These are phyloP conservation scores for Trichoderma breve DNA, from an alignment of 2,329 filamentous ascomycete species.

Conservation along the genomic window DNA sequence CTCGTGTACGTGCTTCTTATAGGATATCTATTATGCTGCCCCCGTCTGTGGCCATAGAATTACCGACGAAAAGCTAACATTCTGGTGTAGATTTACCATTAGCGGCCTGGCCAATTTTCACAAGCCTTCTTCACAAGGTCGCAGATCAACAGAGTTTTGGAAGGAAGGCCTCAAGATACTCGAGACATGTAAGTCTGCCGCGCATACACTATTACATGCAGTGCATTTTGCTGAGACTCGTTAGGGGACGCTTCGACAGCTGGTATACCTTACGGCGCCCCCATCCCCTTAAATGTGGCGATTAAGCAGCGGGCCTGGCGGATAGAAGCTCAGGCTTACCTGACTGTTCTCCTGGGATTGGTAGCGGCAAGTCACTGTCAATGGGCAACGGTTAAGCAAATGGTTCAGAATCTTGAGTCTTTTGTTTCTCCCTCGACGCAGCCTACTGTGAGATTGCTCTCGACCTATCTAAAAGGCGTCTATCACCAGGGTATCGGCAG, in stretches of 20 bases:
- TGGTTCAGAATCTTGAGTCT: constrained; percentile 52
- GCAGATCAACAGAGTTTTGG: constrained; percentile 41
- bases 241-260: constrained; percentile 38
- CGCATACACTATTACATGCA: background rate
- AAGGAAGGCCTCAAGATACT: constrained; percentile 45
- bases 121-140: constrained; percentile 35
- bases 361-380: constrained; percentile 68
- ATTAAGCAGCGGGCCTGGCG: constrained; percentile 63
- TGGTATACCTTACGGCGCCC: constrained; percentile 39
- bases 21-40: background rate
- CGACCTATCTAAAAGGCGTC: constrained; percentile 71
- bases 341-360: constrained; percentile 69
- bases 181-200: constrained; percentile 44
- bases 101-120: constrained; percentile 50
- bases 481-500: constrained; percentile 76
- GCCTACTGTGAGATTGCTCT: constrained; percentile 47
- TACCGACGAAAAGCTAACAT: constrained; percentile 22
- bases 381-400: constrained; percentile 62
- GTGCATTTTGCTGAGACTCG: constrained; percentile 21
- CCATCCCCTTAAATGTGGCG: constrained; percentile 56
- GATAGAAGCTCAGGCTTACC: constrained; percentile 62
- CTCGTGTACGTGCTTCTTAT: constrained; percentile 47
- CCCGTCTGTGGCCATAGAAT: background rate
- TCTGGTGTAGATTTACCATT: constrained; percentile 48
- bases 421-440: constrained; percentile 42